These are phyloP conservation scores for Urtica urens DNA, from an alignment of 306 rosid genomes.

Conservation along the genomic window DNA sequence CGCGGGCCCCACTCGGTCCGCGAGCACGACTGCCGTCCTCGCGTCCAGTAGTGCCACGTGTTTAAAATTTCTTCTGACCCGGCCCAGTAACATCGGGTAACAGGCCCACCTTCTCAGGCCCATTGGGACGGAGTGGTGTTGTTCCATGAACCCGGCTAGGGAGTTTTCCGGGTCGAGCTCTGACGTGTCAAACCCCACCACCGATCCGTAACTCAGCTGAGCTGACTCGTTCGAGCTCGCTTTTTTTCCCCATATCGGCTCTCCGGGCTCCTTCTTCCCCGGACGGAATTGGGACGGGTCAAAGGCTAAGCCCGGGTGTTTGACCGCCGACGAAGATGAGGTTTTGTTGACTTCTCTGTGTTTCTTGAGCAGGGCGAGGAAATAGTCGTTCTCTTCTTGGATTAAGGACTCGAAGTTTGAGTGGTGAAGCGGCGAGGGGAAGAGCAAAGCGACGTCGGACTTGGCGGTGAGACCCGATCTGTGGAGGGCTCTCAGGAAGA, in stretches of 20 bases:
- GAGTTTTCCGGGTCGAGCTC: constrained; percentile 93
- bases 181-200: constrained; percentile 54
- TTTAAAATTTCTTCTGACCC: constrained; percentile 60
- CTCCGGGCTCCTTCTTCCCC: constrained; percentile 22
- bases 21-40: constrained; percentile 25
- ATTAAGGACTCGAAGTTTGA: constrained; percentile 29
- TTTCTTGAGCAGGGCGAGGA: constrained; percentile 28
- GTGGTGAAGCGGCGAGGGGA: constrained; percentile 21
- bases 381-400: constrained; percentile 41
- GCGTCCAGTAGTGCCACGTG: constrained; percentile 52
- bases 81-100: constrained; percentile 78
- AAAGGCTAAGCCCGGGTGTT: constrained; percentile 16
- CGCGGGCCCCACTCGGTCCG: constrained; percentile 49
- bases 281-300: constrained; percentile 25
- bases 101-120: constrained; percentile 76
- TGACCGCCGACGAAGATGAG: constrained; percentile 2
- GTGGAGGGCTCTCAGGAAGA: constrained; percentile 56
- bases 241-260: constrained; percentile 58
- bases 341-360: constrained; percentile 20
- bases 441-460: constrained; percentile 58
- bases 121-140: constrained; percentile 47
- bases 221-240: constrained; percentile 12
- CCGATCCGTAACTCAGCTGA: constrained; percentile 61
- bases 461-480: constrained; percentile 53
- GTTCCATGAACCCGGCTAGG: constrained; percentile 52